Base-by-base conservation (phyloP, 139 green algal genomes). In the Auxenochlorella protothecoides region DNA sequence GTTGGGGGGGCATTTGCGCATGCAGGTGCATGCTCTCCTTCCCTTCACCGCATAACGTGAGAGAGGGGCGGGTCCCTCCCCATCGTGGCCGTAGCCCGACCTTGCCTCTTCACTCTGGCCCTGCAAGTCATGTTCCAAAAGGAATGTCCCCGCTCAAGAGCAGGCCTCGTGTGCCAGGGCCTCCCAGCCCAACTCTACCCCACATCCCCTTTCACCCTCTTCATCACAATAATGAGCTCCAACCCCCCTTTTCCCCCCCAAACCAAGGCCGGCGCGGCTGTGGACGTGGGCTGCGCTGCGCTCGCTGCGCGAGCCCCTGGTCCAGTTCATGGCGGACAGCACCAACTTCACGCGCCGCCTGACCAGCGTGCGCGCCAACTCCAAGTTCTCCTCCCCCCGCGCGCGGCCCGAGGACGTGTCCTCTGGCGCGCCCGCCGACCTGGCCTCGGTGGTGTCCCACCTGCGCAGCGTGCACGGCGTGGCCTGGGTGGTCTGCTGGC, bases 401-500 rank as follows among this genome's bases (percentile, higher is more conserved):
- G 76, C 86, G 59, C 81, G 68, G 27, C 57, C 83, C 16, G 79
- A 83, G 15, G 77, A 84, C 53, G 68, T 78, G 52, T 72, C 65
- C 27, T 77, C 78, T 64, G 82, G 74, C 0, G 65, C 74, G 63
- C 67, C 76, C 2, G 86, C 85, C 65, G 74, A 88, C 71, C 78
- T 96, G 64, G 66, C 69, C 8, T 76, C 71, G 0, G 88, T 96
- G 15, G 86, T 96, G 52, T 53, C 68, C 0, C 69, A 88, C 74
- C 76, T 96, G 44, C 74, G 68, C 8, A 69, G 66, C 68, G 78
- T 69, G 15, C 88, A 83, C 57, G 81, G 76, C 54, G 75, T 97
- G 59, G 53, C 82, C 3, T 90, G 88, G 71, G 72, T 98, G n/a
- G 96, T 96, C 85, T 94, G 89, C 80, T 98, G 93, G 93, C 93